Evolutionary conservation across 352 stramenopile species (phyloP).

Genomic region (Phytopythium aichiense): DNA sequence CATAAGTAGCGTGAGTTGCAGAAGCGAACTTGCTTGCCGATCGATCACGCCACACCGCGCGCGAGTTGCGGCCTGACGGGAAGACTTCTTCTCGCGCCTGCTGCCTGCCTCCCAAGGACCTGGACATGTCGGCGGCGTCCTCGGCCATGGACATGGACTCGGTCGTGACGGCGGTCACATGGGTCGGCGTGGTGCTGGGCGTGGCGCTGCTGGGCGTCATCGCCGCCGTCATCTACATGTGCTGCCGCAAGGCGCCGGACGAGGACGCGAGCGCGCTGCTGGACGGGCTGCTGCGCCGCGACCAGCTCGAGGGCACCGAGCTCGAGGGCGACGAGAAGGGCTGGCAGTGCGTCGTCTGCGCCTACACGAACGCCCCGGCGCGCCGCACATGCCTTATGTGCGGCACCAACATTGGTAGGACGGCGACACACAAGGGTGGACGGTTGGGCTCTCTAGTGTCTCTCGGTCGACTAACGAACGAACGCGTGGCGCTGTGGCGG

Average conservation of each 20-base stretch:
- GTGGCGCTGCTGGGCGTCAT: conserved; percentile 25
- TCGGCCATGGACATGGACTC: conserved; percentile 19
- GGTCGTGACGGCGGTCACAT: conserved; percentile 32
- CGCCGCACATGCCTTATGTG: conserved; percentile 63
- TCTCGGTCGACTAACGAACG: too few relatives aligned
- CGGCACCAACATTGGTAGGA: conserved; percentile 33
- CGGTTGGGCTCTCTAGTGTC: too few relatives aligned
- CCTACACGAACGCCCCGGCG: conserved; percentile 39
- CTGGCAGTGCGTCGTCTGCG: conserved; percentile 74
- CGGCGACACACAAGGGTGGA: too few relatives aligned
- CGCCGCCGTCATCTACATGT: conserved; percentile 43
- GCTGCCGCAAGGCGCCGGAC: conserved; percentile 24
- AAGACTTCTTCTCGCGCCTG: too few relatives aligned
- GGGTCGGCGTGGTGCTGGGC: conserved; percentile 29
- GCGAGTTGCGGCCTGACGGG: too few relatives aligned
- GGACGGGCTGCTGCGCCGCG: conserved; percentile 54
- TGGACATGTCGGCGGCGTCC: conserved; percentile 14
- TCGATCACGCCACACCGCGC: too few relatives aligned
- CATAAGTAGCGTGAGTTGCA: too few relatives aligned
- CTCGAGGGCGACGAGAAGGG: conserved; percentile 46
- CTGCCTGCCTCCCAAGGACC: too few relatives aligned
- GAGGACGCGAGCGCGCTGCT: conserved; percentile 25
- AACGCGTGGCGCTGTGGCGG: too few relatives aligned
- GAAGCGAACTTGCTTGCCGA: too few relatives aligned
- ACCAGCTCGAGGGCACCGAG: conserved; percentile 53